Evolutionary conservation across 371 early-diverging fungal species (phyloP), one percentile per base, ranked within the genome.

Genomic region (Mortierella sp.): DNA sequence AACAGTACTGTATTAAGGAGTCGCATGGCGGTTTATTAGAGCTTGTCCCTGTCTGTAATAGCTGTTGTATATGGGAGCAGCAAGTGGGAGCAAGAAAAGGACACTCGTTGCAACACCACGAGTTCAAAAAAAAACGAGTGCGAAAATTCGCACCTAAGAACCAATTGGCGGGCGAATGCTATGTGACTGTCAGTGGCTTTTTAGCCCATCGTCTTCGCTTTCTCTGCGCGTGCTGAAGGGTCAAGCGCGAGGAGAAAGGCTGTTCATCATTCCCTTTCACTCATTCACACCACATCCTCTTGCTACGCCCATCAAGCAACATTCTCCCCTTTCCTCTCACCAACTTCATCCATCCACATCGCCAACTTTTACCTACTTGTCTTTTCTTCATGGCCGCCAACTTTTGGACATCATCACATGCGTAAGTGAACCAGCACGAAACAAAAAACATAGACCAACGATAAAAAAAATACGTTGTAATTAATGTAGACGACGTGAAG

Each of bases 371-470:
- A n/a, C 31, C 13, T 26, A 40, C 44, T 45, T 67, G 16, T 29
- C 45, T n/a, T 66, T n/a, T n/a, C n/a, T n/a, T n/a, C n/a, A 94
- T 94, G 94, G 91, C 94, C 9, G 93, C 94, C 71, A 93, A 94
- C 85, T 94, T 91, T 80, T 94, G 94, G 94, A 88, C 89, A 61
- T 93, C 93, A 10, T 88, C 94, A 34, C 94, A 94, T 80, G 79
- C 86, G 94, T 93, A 89, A 65, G 72, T 63, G 1, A 24, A 8
- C 24, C 50, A 4, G 16, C 5, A n/a, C 39, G 19, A 34, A 24
- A 34, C 37, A 37, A 16, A 24, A 69, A 6, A 58, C 29, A 9
- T 37, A 55, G 4, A 13, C 55, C 1, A n/a, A n/a, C n/a, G n/a
- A n/a, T n/a, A n/a, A n/a, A n/a, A n/a, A n/a, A n/a, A n/a, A n/a